Evolutionary conservation across 371 early-diverging fungal genomes (phyloP).

Genomic region (Basidiobolus meristosporus): DNA sequence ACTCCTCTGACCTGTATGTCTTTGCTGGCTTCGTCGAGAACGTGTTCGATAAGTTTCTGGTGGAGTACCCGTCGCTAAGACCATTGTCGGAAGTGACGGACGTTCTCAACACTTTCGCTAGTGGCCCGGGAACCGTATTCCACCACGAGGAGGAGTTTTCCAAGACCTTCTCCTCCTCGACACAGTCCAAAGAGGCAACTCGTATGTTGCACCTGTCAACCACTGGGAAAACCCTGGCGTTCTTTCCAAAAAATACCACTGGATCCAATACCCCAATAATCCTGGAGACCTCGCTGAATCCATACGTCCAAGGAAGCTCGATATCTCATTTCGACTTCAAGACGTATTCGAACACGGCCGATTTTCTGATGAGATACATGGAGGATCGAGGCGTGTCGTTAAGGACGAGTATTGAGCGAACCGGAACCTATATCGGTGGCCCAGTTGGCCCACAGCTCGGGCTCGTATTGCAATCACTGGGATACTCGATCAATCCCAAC

Average conservation of each 20-base stretch:
- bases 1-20: background rate
- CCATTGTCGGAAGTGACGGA: background rate
- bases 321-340: constrained; percentile 22
- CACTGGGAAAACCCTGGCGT: constrained; percentile 2
- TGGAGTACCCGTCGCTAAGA: background rate
- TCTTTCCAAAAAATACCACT: background rate
- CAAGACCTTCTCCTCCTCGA: background rate
- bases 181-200: constrained; percentile 3
- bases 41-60: constrained; percentile 4
- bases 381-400: constrained; percentile 12
- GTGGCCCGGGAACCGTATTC: background rate
- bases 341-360: constrained; percentile 13
- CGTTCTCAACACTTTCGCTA: constrained; percentile 2
- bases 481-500: constrained; percentile 9
- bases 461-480: constrained; percentile 13
- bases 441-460: constrained; percentile 21
- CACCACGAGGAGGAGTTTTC: background rate
- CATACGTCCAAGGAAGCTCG: constrained; percentile 18
- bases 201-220: constrained; percentile 6
- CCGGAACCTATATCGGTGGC: constrained; percentile 7
- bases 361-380: constrained; percentile 29
- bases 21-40: constrained; percentile 4
- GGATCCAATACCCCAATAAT: constrained; percentile 1
- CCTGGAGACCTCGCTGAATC: constrained; percentile 11
- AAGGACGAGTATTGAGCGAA: constrained; percentile 2